These are phyloP conservation scores for Bruguiera gymnorhiza DNA, from an alignment of 345 rosid genomes.

Conservation along the genomic window DNA sequence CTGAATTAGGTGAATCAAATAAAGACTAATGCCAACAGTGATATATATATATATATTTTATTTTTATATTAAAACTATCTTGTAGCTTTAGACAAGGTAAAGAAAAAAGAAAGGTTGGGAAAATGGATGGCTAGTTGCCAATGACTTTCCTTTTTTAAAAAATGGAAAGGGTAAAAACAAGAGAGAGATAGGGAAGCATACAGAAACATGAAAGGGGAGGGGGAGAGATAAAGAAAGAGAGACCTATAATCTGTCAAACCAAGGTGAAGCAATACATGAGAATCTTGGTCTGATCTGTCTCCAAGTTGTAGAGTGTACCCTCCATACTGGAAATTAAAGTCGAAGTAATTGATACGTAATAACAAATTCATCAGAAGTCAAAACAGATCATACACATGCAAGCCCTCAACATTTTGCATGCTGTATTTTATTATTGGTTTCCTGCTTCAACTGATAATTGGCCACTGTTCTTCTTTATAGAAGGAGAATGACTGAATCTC, in stretches of 20 bases:
- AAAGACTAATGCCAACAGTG: constrained; percentile 5
- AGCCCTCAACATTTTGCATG: constrained; percentile 3
- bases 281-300: constrained; percentile 35
- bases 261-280: constrained; percentile 57
- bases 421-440: not conserved
- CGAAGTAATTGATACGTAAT: constrained; percentile 2
- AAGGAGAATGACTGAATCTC: not conserved
- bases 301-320: constrained; percentile 41
- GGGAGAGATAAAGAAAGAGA: constrained; percentile 19
- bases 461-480: not conserved
- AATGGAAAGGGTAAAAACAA: no score
- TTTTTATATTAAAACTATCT: not conserved
- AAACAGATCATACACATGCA: not conserved
- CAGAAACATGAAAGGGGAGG: no score
- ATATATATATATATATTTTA: not conserved
- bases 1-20: not conserved
- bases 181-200: no score
- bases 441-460: not conserved
- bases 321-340: constrained; percentile 60
- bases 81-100: not conserved
- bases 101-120: not conserved
- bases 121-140: not conserved
- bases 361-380: not conserved
- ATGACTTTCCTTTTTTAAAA: not conserved
- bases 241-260: constrained; percentile 90